Percentiles rank a stretch among this genome's conserved stretches.
Conservation (phyloP, 2,329 filamentous ascomycete species). For the Orbilia brochopaga region DNA sequence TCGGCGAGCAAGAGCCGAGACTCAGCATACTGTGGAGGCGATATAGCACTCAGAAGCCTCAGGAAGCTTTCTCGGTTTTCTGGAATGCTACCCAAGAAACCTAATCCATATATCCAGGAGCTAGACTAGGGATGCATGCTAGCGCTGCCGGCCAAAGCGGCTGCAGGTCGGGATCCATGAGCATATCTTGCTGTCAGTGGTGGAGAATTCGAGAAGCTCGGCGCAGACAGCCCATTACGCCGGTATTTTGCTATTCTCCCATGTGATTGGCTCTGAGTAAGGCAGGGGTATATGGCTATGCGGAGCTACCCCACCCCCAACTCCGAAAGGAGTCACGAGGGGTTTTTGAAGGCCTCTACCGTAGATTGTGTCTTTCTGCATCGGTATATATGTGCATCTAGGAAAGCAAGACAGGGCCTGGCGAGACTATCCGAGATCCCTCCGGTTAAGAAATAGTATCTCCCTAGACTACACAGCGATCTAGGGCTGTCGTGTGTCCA, state of each 20-base stretch:
- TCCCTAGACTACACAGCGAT: no score
- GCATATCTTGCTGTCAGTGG: neutral
- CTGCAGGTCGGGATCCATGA: neutral
- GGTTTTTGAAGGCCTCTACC: neutral
- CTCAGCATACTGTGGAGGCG: conserved; percentile 30
- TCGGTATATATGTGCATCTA: no score
- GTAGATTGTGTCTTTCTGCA: neutral
- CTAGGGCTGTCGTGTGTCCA: neutral
- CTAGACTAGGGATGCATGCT: neutral
- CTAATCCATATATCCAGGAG: neutral
- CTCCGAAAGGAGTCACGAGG: conserved; percentile 20
- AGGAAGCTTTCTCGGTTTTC: conserved; percentile 1
- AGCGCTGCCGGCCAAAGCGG: neutral
- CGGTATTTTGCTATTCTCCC: neutral
- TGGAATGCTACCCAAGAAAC: neutral
- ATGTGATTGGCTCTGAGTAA: neutral
- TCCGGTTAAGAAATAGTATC: no score
- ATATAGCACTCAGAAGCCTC: neutral
- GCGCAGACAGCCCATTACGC: neutral
- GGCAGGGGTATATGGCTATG: conserved; percentile 12
- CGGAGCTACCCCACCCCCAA: conserved; percentile 44
- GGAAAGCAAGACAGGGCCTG: no score
- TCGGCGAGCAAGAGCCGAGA: conserved; percentile 30
- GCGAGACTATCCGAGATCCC: no score
- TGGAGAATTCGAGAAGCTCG: neutral